These are phyloP conservation scores for Colletotrichum sp. DNA, from an alignment of 2,329 filamentous ascomycete genomes.

Conservation along the genomic window DNA sequence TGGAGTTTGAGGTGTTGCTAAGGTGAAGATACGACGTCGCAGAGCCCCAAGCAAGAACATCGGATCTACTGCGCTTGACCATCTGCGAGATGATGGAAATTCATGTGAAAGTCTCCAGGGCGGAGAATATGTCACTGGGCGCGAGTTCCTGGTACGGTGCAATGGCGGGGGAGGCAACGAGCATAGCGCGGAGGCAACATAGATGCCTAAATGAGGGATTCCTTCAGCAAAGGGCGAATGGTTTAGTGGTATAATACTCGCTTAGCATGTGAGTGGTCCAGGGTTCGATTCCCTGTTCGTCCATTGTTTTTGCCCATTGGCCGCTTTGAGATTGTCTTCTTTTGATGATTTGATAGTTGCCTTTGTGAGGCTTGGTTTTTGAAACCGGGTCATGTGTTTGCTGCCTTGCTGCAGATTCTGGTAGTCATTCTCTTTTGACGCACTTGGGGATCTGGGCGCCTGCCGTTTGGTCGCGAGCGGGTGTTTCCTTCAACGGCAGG, in stretches of 20 bases:
- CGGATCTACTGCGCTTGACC: accelerated
- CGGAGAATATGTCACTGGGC: neutral
- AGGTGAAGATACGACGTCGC: neutral
- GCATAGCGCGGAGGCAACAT: too few relatives aligned
- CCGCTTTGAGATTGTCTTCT: accelerated
- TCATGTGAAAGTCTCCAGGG: neutral
- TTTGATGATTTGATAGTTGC: accelerated
- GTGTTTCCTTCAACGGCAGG: neutral
- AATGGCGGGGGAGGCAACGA: too few relatives aligned
- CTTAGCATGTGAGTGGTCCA: slow-evolving; percentile 21
- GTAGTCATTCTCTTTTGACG: accelerated
- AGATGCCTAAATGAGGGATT: too few relatives aligned
- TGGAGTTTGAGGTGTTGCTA: neutral
- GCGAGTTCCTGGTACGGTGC: neutral
- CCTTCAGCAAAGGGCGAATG: slow-evolving; percentile 3
- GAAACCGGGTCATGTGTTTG: neutral
- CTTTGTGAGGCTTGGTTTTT: accelerated
- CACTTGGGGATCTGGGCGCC: neutral
- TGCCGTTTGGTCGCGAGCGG: neutral
- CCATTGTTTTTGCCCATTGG: neutral
- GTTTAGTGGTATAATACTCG: slow-evolving; percentile 22
- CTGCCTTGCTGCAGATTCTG: neutral
- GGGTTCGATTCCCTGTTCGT: slow-evolving; percentile 22
- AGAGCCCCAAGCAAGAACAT: accelerated
- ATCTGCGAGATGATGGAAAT: neutral